These are phyloP conservation scores for Aspergillus baeticus DNA, from an alignment of 495 filamentous ascomycete species.

Conservation along the genomic window DNA sequence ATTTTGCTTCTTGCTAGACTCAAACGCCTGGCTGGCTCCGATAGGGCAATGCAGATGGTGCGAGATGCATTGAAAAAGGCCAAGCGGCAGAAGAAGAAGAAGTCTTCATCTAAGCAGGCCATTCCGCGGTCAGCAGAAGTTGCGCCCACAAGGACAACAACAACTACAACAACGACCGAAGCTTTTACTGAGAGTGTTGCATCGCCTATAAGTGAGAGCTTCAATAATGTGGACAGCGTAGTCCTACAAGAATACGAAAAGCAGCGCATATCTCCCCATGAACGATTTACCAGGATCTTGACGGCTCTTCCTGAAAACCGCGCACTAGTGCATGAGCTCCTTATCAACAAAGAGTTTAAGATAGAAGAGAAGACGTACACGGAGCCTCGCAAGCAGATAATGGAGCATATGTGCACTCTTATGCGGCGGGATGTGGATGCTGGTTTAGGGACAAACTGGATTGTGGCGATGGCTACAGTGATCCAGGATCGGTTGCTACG, in stretches of 20 bases:
- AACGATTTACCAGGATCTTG: slow-evolving; percentile 52
- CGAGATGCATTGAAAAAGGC: slow-evolving; percentile 79
- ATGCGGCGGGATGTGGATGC: slow-evolving; percentile 74
- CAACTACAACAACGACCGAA: slow-evolving; percentile 33
- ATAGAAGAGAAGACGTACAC: slow-evolving; percentile 54
- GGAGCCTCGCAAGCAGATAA: slow-evolving; percentile 49
- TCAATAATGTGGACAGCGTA: slow-evolving; percentile 38
- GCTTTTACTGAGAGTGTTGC: slow-evolving; percentile 42
- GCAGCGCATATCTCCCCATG: slow-evolving; percentile 37
- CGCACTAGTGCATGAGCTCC: slow-evolving; percentile 82
- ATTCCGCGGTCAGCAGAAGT: slow-evolving; percentile 50
- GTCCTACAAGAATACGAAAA: slow-evolving; percentile 40
- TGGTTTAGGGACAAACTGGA: slow-evolving; percentile 71
- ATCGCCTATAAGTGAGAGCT: slow-evolving; percentile 47
- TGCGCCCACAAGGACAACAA: slow-evolving; percentile 23
- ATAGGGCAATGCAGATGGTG: slow-evolving; percentile 80
- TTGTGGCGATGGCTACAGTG: slow-evolving; percentile 80
- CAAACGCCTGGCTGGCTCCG: slow-evolving; percentile 81
- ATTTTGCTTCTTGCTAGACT: slow-evolving; percentile 83
- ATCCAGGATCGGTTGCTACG: slow-evolving; percentile 81
- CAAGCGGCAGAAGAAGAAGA: slow-evolving; percentile 64
- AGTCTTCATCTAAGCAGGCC: slow-evolving; percentile 55
- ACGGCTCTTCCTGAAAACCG: slow-evolving; percentile 80
- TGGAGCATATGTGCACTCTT: slow-evolving; percentile 66
- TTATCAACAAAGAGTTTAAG: slow-evolving; percentile 82